Evolutionary conservation across 352 stramenopile genomes (phyloP), one percentile per base, ranked within the genome.

Genomic region (Phytophthora pinifolia): DNA sequence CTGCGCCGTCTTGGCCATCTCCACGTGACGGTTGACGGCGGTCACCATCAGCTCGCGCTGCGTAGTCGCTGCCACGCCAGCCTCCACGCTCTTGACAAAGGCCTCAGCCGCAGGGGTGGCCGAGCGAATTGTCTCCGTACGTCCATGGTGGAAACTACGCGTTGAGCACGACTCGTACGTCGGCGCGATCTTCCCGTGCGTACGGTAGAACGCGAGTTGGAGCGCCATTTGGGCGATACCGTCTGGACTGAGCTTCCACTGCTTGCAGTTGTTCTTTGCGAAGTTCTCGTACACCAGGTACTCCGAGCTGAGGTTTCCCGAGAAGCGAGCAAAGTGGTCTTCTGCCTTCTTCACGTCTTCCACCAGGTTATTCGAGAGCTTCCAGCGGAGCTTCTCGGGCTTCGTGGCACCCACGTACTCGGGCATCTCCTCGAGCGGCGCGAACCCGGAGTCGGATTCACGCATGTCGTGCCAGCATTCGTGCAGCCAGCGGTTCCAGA

Each of bases 81-180:
- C 65, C 14, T 76, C 68, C 13, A 92, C 82, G 7, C 78, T 59
- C 48, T 77, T 68, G 20, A 90, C 76, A 53, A 95, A 95, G 17
- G 62, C 80, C 2, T 85, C 72, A 6, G 81, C 80, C 4, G 82
- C 80, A 41, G 78, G 79, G 20, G 86, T 94, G 34, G 81, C 78
- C 27, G 81, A 92, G 12, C 92, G 86, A 56, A 98, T 98, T 6
- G 86, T 97, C 65, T 98, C 92, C 22, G 92, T 98, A 33, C 92
- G 86, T 29, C 92, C 92, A 54, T 96, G 89, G 54, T 92, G 85
- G 67, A 96, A 98, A 56, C 57, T 62, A 18, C 89, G 80, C 38
- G 89, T 98, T n/a, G 91, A 89, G 65, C 88, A 97, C 67, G 88
- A 97, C 70, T 98, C 91, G 66, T 98, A 98, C 15, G 83, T 91